These are phyloP conservation scores for Pseudozyma sp. DNA, from an alignment of 1,284 basidiomycete genomes.

Conservation along the genomic window DNA sequence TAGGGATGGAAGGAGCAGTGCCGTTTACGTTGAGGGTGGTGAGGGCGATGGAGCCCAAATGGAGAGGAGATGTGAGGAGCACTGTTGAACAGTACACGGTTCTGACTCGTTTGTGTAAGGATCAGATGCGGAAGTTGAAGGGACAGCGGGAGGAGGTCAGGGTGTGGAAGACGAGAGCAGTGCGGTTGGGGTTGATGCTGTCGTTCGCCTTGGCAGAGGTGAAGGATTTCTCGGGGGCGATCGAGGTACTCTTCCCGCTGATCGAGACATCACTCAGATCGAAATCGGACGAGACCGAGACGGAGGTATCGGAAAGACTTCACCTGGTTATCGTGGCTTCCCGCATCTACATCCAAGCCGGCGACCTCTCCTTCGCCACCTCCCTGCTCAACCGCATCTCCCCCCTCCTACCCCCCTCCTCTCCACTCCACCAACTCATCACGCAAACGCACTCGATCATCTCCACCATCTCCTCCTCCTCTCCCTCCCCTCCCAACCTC, in stretches of 20 bases:
- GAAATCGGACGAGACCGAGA: background rate
- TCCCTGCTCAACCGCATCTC: background rate
- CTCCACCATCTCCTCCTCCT: constrained; percentile 2
- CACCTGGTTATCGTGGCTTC: constrained; percentile 15
- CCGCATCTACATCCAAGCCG: constrained; percentile 28
- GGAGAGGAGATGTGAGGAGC: constrained; percentile 10
- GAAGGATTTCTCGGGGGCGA: constrained; percentile 30
- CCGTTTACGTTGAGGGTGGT: constrained; percentile 38
- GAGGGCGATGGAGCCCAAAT: constrained; percentile 27
- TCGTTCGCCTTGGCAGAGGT: constrained; percentile 28
- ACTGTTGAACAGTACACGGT: constrained; percentile 19
- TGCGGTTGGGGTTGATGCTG: constrained; percentile 25
- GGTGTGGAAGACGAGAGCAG: constrained; percentile 29
- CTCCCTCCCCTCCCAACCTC: background rate
- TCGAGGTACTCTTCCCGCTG: constrained; percentile 21
- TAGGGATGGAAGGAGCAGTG: constrained; percentile 8
- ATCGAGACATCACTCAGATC: background rate
- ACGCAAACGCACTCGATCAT: background rate
- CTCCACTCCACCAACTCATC: background rate
- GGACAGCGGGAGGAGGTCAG: constrained; percentile 7
- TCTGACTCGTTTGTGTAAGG: constrained; percentile 16
- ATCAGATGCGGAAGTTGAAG: constrained; percentile 3
- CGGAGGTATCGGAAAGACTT: background rate
- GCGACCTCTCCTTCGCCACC: constrained; percentile 14
- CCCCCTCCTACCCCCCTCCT: background rate